Base-by-base conservation (phyloP, 768 basidiomycete genomes). In the Exsudoporus frostii region DNA sequence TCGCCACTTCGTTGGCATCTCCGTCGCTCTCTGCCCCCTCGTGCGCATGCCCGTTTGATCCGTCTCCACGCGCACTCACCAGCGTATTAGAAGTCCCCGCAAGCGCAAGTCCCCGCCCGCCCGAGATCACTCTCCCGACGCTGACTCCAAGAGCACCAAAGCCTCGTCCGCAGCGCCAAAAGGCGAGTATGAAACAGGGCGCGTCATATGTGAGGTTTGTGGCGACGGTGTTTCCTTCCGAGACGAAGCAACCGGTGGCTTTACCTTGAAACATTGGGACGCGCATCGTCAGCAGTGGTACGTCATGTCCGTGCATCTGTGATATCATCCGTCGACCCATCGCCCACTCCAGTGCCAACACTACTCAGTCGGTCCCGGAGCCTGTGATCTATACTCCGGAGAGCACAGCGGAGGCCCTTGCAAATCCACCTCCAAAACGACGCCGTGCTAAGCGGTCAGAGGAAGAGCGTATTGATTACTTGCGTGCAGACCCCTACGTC, bases 401-500 rank as follows among this genome's bases (percentile, higher is more conserved):
- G 57, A 72, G 66, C 53, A 67, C 73, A 15, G 73, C 70, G 14
- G 73, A 76, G 54, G 65, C 72, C 14, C 69, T 74, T n/a, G 67
- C 74, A 2, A 75, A 79, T 61, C 79, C 79, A 4, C 77, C 79
- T 0, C 68, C 77, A 14, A 88, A 88, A 63, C 82, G 86, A 19
- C 80, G 87, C 5, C 78, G 88, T 30, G 85, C 87, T 0, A 90
- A 90, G 62, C 79, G 88, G 34, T 84, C 86, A 0, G 88, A 90
- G 56, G 86, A 87, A 36, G 86, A 88, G 54, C 83, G 86, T 19
- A 88, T 88, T 57, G 79, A 83, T 41, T 88, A 88, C 54, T 62
- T 79, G 53, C 79, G 82, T 43, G 74, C 78, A 0, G 88, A 90
- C 65, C 86, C 85, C 15, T 88, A 89, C 60, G 87, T 90, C 38